Conservation (phyloP, 2,329 filamentous ascomycete species). For the Sclerotinia minor region DNA sequence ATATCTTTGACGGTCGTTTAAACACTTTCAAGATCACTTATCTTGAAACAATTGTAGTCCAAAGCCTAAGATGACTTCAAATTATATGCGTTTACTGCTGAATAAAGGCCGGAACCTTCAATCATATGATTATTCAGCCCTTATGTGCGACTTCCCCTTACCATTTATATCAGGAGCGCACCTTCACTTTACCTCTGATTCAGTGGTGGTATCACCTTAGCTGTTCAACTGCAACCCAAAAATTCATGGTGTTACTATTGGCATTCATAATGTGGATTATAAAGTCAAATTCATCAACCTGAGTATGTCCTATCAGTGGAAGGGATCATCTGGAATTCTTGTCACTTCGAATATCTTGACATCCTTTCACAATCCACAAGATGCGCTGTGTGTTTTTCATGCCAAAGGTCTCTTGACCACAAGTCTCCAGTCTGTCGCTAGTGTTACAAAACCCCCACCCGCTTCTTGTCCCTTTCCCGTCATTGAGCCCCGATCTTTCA, state of each 20-base stretch:
- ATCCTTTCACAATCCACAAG: neutral
- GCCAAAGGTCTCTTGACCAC: slow-evolving; percentile 2
- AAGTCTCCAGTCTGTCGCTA: neutral
- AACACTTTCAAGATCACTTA: neutral
- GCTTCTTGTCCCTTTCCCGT: slow-evolving; percentile 26
- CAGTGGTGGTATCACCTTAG: neutral
- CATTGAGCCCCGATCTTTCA: slow-evolving; percentile 24
- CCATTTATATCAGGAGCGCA: neutral
- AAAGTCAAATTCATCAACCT: neutral
- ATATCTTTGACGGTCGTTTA: neutral
- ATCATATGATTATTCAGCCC: neutral
- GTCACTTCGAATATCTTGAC: neutral
- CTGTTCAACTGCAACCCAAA: neutral
- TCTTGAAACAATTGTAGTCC: neutral
- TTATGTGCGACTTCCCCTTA: neutral
- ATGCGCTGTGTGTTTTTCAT: slow-evolving; percentile 1
- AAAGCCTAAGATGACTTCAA: slow-evolving; percentile 2
- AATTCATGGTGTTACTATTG: neutral
- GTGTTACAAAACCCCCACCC: neutral
- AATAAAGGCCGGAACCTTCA: neutral
- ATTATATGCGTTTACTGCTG: slow-evolving; percentile 7
- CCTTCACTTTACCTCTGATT: neutral
- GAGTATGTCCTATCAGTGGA: neutral
- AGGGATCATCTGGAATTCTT: neutral
- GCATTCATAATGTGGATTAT: neutral